Base-by-base conservation (phyloP, 768 basidiomycete genomes). In the Lactarius tabidus region DNA sequence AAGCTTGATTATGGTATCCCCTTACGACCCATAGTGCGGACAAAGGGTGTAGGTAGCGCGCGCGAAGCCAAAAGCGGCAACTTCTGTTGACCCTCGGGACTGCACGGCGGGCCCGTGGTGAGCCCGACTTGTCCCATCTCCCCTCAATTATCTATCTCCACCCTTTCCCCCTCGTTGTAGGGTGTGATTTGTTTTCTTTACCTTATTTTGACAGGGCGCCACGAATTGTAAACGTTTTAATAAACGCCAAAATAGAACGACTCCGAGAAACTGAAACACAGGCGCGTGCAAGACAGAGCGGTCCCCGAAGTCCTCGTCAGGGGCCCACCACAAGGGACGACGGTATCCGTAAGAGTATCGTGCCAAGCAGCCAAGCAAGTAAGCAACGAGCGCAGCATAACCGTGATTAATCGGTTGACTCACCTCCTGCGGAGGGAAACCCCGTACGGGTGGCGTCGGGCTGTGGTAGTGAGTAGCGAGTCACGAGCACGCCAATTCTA, bases 301-400 rank as follows among this genome's bases (percentile, higher is more conserved):
- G 48, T 51, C n/a, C n/a, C 48, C 48, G 48, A 51, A 51, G 48
- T 51, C 48, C 48, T 51, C 48, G 48, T 51, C 48, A 51, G 48
- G 48, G 48, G 28, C 48, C 48, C 17, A 18, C 39, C 17, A 18
- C 17, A 41, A 41, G 4, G 39, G 39, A 39, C 15, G 39, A 17
- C 14, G n/a, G 12, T 51, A 14, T 51, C 48, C 23, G 48, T 26
- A 51, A 17, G 6, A 2, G 45, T 14, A 39, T 26, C 48, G 6
- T 51, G 48, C 48, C 48, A 51, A 51, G 23, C 26, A 51, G 26
- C 48, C 23, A 51, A 51, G 48, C 26, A 48, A 48, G 45, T 12
- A 48, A 48, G 12, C 43, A n/a, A n/a, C n/a, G n/a, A n/a, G n/a
- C n/a, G n/a, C n/a, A 6, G 45, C 26, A 51, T 14, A 28, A 51